Evolutionary conservation across 768 basidiomycete genomes (phyloP).

Genomic region (Phaeotremella fagi): DNA sequence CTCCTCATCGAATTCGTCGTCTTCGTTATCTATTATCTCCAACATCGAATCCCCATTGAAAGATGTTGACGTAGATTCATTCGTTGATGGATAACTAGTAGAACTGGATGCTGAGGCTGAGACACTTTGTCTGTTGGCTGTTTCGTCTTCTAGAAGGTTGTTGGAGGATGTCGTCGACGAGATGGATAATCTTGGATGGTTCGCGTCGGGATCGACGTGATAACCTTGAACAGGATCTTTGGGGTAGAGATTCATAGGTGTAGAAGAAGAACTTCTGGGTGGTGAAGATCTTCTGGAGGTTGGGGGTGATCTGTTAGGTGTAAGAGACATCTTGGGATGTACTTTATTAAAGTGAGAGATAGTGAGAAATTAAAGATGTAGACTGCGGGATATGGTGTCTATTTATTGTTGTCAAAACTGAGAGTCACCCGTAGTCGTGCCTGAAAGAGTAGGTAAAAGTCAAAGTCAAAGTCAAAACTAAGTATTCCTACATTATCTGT

Average conservation of each 20-base stretch:
- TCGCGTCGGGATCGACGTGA: neutral
- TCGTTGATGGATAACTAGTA: neutral
- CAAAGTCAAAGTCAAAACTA: no score
- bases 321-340: no score
- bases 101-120: no score
- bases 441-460: no score
- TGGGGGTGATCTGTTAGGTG: neutral
- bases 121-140: neutral
- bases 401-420: no score
- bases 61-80: neutral
- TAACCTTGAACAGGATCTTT: neutral
- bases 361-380: no score
- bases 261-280: neutral
- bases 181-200: neutral
- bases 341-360: no score
- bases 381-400: no score
- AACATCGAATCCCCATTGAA: constrained; percentile 4
- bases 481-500: no score
- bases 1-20: constrained; percentile 11
- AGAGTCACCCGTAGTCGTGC: neutral
- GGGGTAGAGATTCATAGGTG: neutral
- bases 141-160: no score
- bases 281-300: neutral
- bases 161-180: neutral
- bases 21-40: constrained; percentile 12